Conservation (phyloP, 306 rosid genomes). For the Pueraria montana region DNA sequence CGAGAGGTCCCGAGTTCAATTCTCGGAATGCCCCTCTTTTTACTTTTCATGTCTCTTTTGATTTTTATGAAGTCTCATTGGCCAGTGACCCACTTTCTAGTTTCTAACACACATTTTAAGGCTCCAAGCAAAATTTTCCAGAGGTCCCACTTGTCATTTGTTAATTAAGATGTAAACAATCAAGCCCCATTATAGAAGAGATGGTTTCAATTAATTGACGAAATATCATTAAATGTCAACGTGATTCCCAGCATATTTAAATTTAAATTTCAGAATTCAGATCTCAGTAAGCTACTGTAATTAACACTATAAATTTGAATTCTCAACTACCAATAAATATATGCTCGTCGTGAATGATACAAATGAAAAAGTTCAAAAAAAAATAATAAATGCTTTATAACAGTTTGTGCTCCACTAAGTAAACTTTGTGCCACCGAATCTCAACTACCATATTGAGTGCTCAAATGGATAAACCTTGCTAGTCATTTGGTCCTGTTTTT, state of each 20-base stretch:
- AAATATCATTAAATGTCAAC: constrained; percentile 28
- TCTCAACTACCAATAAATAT: constrained; percentile 39
- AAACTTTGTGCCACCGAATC: constrained; percentile 14
- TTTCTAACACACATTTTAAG: background rate
- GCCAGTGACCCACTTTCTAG: background rate
- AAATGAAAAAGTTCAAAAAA: constrained; percentile 9
- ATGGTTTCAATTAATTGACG: no score
- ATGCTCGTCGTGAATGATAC: constrained; percentile 34
- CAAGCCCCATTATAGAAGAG: no score
- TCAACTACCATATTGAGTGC: background rate
- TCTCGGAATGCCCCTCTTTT: constrained; percentile 65
- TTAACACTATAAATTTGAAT: constrained; percentile 40
- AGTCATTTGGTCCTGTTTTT: constrained; percentile 45
- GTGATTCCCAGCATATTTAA: constrained; percentile 34
- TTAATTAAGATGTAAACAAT: no score
- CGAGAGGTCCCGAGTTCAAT: constrained; percentile 77
- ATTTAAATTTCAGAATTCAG: constrained; percentile 14
- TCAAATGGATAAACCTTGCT: background rate
- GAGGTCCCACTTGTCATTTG: background rate
- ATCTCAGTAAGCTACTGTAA: constrained; percentile 15
- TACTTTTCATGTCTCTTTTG: no score
- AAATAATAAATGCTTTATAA: constrained; percentile 22
- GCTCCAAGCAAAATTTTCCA: background rate
- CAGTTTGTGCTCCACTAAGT: background rate
- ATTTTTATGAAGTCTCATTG: no score